Evolutionary conservation across 495 filamentous ascomycete species (phyloP), one percentile per base, ranked within the genome.

Genomic region (Platismatia glauca): DNA sequence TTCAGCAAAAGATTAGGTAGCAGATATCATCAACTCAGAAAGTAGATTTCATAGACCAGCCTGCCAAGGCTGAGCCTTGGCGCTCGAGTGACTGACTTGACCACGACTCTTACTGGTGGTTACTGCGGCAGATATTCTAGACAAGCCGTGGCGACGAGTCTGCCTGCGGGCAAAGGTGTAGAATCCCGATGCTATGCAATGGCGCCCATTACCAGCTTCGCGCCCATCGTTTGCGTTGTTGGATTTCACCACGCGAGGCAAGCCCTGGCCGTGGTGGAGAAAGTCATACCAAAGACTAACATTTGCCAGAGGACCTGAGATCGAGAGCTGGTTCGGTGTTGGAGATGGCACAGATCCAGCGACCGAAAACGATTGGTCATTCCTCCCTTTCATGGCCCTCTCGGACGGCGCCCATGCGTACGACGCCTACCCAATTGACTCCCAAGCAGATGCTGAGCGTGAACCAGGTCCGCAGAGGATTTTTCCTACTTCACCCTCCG

Each of bases 401-500:
- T 90, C 89, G 38, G 94, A 98, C 73, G 94, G 94, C 35, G 94
- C 94, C 43, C 94, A 98, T 76, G 82, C 90, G 90, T 95, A 81
- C 69, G 87, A 77, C 55, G 52, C 59, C 52, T 58, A 59, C 53
- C 63, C 48, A 27, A 41, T 12, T 31, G 39, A 18, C 33, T 18
- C 16, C 7, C 34, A 27, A 39, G 37, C 44, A 58, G 33, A 53
- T 35, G 59, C 69, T 72, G 52, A 73, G 53, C 55, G 24, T 59
- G 39, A 34, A 57, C 46, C 67, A 94, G 89, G 44, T 83, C 89
- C 12, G 86, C 85, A 31, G 94, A 98, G 73, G 94, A 97, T 73
- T 97, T 97, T 79, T 96, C 91, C 59, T 98, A 97, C 77, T 98
- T 98, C 75, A 97, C 95, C 18, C 86, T 98, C 44, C 81, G 88